Evolutionary conservation across 805 yeast genomes (phyloP).

Genomic region (Cyberlindnera galapagoensis): DNA sequence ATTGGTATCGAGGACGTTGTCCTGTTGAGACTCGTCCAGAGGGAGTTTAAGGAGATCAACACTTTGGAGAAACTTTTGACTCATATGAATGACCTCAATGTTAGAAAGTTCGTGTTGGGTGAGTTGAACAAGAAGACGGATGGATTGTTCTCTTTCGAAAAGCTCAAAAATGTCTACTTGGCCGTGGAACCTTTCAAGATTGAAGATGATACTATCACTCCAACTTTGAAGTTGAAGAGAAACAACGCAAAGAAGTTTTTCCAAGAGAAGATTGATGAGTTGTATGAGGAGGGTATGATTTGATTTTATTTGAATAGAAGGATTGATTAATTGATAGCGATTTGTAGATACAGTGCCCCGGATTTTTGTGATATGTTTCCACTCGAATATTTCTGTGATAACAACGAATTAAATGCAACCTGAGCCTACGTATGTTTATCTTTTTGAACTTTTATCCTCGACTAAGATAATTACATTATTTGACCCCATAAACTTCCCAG

Average conservation of each 20-base stretch:
- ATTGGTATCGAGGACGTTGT: slow-evolving; percentile 50
- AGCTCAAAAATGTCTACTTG: slow-evolving; percentile 39
- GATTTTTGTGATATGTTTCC: neutral
- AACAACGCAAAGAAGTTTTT: slow-evolving; percentile 45
- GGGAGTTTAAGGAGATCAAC: slow-evolving; percentile 9
- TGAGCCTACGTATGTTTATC: too few species aligned
- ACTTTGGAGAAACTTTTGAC: slow-evolving; percentile 19
- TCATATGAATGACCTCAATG: slow-evolving; percentile 25
- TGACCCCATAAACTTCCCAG: too few species aligned
- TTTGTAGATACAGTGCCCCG: neutral
- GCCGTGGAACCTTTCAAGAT: slow-evolving; percentile 47
- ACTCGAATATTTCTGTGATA: neutral
- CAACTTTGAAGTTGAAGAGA: slow-evolving; percentile 48
- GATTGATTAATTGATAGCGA: neutral
- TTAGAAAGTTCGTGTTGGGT: slow-evolving; percentile 30
- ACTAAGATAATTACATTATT: too few species aligned
- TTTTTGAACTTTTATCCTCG: too few species aligned
- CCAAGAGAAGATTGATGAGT: slow-evolving; percentile 31
- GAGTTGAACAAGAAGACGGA: slow-evolving; percentile 32
- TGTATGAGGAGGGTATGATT: slow-evolving; percentile 38
- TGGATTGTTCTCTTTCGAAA: slow-evolving; percentile 44
- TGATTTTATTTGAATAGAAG: slow-evolving; percentile 1
- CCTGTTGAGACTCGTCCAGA: slow-evolving; percentile 15
- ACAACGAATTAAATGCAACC: too few species aligned
- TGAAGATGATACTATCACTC: slow-evolving; percentile 50